Conservation (phyloP, 2,329 filamentous ascomycete genomes). For the Fusarium staphyleae region DNA sequence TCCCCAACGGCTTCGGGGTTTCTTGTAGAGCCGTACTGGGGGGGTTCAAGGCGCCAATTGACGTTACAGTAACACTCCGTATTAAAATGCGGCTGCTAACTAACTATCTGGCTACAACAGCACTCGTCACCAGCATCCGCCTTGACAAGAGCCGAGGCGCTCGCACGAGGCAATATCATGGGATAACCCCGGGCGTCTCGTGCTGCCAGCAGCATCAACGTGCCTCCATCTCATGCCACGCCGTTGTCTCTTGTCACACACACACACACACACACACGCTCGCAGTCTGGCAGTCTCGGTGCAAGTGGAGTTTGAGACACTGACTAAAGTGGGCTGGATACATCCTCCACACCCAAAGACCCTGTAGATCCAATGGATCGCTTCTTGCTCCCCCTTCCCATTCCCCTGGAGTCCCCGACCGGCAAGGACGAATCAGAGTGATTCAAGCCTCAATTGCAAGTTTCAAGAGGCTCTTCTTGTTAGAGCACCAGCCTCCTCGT, state of each 20-base stretch:
- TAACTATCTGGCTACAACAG: constrained; percentile 20
- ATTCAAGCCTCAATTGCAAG: constrained; percentile 27
- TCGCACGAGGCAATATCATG: constrained; percentile 26
- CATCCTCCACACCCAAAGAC: constrained; percentile 30
- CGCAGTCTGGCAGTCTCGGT: constrained; percentile 8
- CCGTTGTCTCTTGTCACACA: constrained; percentile 8
- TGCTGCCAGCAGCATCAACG: background rate
- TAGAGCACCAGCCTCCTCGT: background rate
- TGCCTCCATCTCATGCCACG: constrained; percentile 18
- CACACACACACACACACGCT: constrained; percentile 5
- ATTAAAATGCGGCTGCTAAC: no score
- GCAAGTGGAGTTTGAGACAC: constrained; percentile 28
- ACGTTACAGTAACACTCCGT: no score
- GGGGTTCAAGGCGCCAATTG: background rate
- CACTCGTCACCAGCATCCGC: constrained; percentile 6
- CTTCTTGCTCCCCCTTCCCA: constrained; percentile 21
- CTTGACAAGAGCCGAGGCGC: background rate
- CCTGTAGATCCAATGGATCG: constrained; percentile 39
- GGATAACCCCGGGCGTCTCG: constrained; percentile 19
- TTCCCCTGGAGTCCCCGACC: constrained; percentile 21
- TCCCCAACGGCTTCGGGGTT: constrained; percentile 15
- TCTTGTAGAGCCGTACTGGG: background rate
- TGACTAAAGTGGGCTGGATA: constrained; percentile 21
- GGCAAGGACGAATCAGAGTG: constrained; percentile 20
- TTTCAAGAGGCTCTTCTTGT: constrained; percentile 6